Conservation (phyloP, 371 early-diverging fungal species). For the Conidiobolus incongruus region DNA sequence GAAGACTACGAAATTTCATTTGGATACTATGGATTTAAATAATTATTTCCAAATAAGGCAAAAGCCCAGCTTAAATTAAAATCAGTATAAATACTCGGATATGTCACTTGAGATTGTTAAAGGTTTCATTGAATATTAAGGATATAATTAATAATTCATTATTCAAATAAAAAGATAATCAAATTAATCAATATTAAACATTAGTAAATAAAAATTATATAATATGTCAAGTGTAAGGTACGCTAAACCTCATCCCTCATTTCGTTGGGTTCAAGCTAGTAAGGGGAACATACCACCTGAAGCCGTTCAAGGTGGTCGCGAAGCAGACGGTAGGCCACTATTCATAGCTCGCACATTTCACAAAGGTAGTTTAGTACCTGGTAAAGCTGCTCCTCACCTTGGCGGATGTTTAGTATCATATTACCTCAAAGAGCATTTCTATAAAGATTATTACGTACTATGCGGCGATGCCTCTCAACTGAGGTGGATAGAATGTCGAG, state of each 20-base stretch:
- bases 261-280: constrained; percentile 1
- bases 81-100: too few relatives aligned
- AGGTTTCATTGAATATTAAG: too few relatives aligned
- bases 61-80: too few relatives aligned
- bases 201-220: too few relatives aligned
- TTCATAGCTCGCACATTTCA: constrained; percentile 1
- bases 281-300: constrained; percentile 4
- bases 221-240: too few relatives aligned
- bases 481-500: constrained; percentile 15
- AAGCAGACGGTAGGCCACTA: constrained; percentile 4
- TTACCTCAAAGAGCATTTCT: constrained; percentile 9
- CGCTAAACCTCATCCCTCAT: not conserved
- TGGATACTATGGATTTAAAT: too few relatives aligned
- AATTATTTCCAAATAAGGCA: too few relatives aligned
- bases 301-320: constrained; percentile 7
- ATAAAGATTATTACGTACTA: constrained; percentile 20
- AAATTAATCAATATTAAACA: too few relatives aligned
- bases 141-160: too few relatives aligned
- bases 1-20: too few relatives aligned
- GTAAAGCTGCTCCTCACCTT: constrained; percentile 18
- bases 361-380: constrained; percentile 20
- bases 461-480: constrained; percentile 18
- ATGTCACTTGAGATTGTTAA: too few relatives aligned
- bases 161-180: too few relatives aligned
- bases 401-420: constrained; percentile 15